Base-by-base conservation (phyloP, 441 rosid genomes). In the Rhodomyrtus psidioides region DNA sequence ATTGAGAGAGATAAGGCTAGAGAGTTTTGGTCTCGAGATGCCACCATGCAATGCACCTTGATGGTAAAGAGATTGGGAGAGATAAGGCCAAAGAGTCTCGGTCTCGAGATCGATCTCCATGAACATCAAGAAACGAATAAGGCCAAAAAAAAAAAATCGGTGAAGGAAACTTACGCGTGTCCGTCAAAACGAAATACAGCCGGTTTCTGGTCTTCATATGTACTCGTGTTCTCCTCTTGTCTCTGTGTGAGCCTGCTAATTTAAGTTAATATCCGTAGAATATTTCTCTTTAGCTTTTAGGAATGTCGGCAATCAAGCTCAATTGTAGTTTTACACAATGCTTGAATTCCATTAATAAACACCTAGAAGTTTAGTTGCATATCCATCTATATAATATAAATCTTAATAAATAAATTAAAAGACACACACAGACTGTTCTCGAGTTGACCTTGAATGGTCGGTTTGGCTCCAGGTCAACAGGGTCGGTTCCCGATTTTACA, bases 401-500 rank as follows among this genome's bases (percentile, higher is more conserved):
- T 10, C 10, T 10, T 74, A 7, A 23, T 12, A 21, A 23, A 10
- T 21, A 21, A 42, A 10, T 19, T 2, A 21, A 34, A 39, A 10
- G 30, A 30, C n/a, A 24, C 1, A 55, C n/a, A 56, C n/a, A 6
- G 3, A 17, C 23, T 0, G 4, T 55, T 55, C 57, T 55, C 10
- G 4, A 1, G 4, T 55, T 21, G 24, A 55, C 12, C 57, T 7
- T 55, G 10, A 9, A 34, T 34, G n/a, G 28, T 30, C 8, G 8
- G 6, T n/a, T 6, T 3, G 30, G 8, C 27, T 74, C 17, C 5
- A 42, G 3, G 9, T 42, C 27, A 23, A 74, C 6, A 21, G 3
- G 1, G 9, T 74, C 1, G 0, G 15, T 74, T 74, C 8, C 9
- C 0, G 0, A 1, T 70, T 70, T n/a, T 4, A 70, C 8, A 6